Evolutionary conservation across 1,284 basidiomycete genomes (phyloP).

Genomic region (Takashimella tepidaria): DNA sequence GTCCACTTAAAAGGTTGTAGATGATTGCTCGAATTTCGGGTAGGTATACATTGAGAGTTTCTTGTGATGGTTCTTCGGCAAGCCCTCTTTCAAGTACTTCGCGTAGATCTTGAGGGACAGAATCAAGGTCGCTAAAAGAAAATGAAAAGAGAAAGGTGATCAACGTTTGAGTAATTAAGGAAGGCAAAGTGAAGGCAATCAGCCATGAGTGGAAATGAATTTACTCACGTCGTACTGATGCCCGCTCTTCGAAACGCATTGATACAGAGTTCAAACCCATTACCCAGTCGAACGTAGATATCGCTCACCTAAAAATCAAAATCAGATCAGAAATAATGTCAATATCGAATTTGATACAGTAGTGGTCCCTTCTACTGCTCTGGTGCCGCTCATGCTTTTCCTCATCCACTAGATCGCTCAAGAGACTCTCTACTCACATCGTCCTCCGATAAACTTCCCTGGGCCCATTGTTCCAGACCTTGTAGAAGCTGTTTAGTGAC

Average conservation of each 20-base stretch:
- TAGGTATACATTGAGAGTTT: conserved; percentile 82
- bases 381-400: not conserved
- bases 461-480: conserved; percentile 83
- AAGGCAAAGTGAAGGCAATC: not conserved
- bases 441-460: conserved; percentile 65
- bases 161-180: no score
- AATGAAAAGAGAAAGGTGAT: conserved; percentile 7
- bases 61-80: conserved; percentile 78
- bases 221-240: conserved; percentile 83
- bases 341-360: not conserved
- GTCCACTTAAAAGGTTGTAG: conserved; percentile 81
- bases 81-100: conserved; percentile 82
- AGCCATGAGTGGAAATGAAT: conserved; percentile 4
- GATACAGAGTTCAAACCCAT: conserved; percentile 93
- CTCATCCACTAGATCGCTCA: no score
- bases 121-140: conserved; percentile 67
- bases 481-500: conserved; percentile 93
- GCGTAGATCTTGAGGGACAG: conserved; percentile 84
- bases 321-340: not conserved
- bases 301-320: conserved; percentile 87
- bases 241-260: conserved; percentile 78
- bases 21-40: conserved; percentile 91
- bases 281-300: conserved; percentile 91
- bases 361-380: not conserved
- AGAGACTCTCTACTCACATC: conserved; percentile 32